Evolutionary conservation across 305 asterid species (phyloP).

Genomic region (Solanum hybrid): DNA sequence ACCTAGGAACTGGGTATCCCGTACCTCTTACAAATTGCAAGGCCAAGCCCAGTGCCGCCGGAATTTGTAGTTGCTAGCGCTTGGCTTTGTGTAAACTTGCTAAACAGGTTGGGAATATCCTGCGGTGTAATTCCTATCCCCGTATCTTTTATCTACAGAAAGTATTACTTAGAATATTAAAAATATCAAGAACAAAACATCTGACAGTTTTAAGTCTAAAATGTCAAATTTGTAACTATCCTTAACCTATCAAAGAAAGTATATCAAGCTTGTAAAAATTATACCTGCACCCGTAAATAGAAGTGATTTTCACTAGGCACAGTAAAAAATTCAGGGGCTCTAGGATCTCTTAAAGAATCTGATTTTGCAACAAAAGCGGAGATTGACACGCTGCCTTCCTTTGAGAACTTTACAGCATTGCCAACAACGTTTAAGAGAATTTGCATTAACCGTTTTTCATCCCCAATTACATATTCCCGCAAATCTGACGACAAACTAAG

Average conservation of each 20-base stretch:
- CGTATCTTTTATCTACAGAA: slow-evolving; percentile 74
- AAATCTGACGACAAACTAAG: slow-evolving; percentile 71
- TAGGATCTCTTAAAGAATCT: slow-evolving; percentile 74
- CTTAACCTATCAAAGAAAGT: background rate
- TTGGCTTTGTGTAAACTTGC: slow-evolving; percentile 82
- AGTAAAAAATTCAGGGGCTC: slow-evolving; percentile 70
- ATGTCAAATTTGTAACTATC: slow-evolving; percentile 7
- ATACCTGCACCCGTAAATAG: slow-evolving; percentile 83
- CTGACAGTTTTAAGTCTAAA: background rate
- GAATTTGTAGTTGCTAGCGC: slow-evolving; percentile 57
- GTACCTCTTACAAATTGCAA: slow-evolving; percentile 89
- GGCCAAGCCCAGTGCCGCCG: slow-evolving; percentile 93
- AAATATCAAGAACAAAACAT: background rate
- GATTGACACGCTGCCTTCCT: slow-evolving; percentile 76
- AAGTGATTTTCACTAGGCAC: slow-evolving; percentile 70
- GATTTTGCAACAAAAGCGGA: slow-evolving; percentile 75
- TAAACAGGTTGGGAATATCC: slow-evolving; percentile 80
- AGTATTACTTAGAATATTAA: slow-evolving; percentile 1
- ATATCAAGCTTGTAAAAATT: background rate
- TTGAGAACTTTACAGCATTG: slow-evolving; percentile 92
- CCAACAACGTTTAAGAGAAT: slow-evolving; percentile 74
- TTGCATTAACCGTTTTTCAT: slow-evolving; percentile 89
- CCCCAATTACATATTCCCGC: slow-evolving; percentile 75
- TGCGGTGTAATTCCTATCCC: slow-evolving; percentile 80
- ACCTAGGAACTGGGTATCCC: slow-evolving; percentile 30